Evolutionary conservation across 2,329 filamentous ascomycete genomes (phyloP).

Genomic region (Alternaria ethzedia): DNA sequence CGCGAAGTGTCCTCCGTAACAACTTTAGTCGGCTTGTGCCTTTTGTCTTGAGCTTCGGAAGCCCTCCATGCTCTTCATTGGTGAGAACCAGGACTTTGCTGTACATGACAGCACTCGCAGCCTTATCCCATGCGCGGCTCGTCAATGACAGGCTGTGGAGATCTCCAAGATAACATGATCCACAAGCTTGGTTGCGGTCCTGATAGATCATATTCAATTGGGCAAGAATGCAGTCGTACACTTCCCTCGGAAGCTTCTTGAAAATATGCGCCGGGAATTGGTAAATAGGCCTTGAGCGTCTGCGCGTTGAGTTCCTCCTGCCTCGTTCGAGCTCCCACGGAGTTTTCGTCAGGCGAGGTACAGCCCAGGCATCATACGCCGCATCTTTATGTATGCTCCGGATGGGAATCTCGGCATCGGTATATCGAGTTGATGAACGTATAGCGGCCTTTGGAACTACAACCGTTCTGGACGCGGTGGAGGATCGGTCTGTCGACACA

Average conservation of each 20-base stretch:
- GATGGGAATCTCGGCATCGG: not conserved
- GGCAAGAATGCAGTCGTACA: constrained; percentile 62
- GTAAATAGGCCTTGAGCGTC: constrained; percentile 19
- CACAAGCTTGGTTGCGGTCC: constrained; percentile 49
- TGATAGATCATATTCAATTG: constrained; percentile 57
- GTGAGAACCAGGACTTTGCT: constrained; percentile 57
- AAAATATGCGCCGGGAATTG: constrained; percentile 45
- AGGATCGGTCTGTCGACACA: constrained; percentile 1
- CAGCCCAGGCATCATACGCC: constrained; percentile 9
- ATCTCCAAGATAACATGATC: constrained; percentile 62
- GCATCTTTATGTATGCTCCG: not conserved
- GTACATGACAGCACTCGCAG: constrained; percentile 60
- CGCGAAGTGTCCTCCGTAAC: constrained; percentile 61
- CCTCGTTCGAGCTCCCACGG: constrained; percentile 49
- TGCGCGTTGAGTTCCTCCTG: constrained; percentile 42
- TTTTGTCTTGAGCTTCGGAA: constrained; percentile 52
- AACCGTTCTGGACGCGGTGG: constrained; percentile 6
- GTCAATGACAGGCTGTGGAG: constrained; percentile 61
- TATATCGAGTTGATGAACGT: not conserved
- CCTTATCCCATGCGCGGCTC: constrained; percentile 63
- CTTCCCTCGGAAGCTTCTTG: constrained; percentile 58
- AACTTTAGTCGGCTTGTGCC: constrained; percentile 60
- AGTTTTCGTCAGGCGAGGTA: constrained; percentile 41
- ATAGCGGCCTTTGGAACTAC: not conserved
- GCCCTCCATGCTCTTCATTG: constrained; percentile 46